Evolutionary conservation across 176 grass and related monocot genomes (phyloP).

Genomic region (Carex littledalei): DNA sequence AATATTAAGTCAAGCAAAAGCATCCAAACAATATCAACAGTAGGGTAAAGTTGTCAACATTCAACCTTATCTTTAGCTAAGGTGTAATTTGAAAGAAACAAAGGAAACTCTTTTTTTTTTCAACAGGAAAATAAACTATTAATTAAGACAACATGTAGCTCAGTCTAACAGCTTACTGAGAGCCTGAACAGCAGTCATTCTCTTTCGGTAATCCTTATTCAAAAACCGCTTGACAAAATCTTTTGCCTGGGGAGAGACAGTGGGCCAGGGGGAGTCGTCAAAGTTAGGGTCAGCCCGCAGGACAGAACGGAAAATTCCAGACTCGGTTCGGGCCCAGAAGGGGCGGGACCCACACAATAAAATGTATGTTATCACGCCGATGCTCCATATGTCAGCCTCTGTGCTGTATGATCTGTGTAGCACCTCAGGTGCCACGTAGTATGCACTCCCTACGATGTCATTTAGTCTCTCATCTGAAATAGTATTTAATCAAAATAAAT

Average conservation of each 20-base stretch:
- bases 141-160: constrained; percentile 2
- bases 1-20: not conserved
- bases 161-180: constrained; percentile 60
- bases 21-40: not conserved
- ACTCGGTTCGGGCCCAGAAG: constrained; percentile 98
- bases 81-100: not conserved
- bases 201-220: constrained; percentile 98
- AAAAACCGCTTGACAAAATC: constrained; percentile 98
- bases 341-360: constrained; percentile 88
- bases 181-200: constrained; percentile 98
- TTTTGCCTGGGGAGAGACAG: constrained; percentile 76
- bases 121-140: not conserved
- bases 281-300: constrained; percentile 96
- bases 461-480: constrained; percentile 95
- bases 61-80: not conserved
- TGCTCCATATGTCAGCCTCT: constrained; percentile 98
- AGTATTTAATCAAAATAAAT: constrained; percentile 27
- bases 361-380: constrained; percentile 98
- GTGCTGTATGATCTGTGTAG: constrained; percentile 97
- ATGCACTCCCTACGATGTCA: constrained; percentile 98
- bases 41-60: not conserved
- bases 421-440: constrained; percentile 96
- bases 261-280: constrained; percentile 89
- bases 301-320: constrained; percentile 97
- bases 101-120: not conserved